These are phyloP conservation scores for Penicillium longicatenatum DNA, from an alignment of 495 filamentous ascomycete species.

Conservation along the genomic window DNA sequence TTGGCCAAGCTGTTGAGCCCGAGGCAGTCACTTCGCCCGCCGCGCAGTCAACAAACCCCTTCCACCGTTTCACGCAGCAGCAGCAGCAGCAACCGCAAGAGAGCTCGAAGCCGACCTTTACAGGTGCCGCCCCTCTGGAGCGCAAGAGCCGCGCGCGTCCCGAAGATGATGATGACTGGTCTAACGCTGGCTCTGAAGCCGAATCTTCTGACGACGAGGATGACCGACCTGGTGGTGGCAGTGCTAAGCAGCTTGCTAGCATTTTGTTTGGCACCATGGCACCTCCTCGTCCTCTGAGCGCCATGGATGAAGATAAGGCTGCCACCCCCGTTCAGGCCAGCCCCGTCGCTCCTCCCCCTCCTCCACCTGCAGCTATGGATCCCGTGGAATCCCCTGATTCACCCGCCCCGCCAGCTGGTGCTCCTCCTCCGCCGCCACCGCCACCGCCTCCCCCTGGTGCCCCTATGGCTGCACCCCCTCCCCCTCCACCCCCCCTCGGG, in stretches of 20 bases:
- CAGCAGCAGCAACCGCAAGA: conserved; percentile 17
- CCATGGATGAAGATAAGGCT: conserved; percentile 66
- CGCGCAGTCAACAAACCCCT: conserved; percentile 83
- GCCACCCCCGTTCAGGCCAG: conserved; percentile 41
- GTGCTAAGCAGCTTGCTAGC: conserved; percentile 87
- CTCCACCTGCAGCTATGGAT: conserved; percentile 32
- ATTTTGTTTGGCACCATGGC: conserved; percentile 98
- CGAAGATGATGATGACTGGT: conserved; percentile 90
- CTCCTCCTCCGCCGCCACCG: conserved; percentile 28
- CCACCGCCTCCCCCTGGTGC: conserved; percentile 33
- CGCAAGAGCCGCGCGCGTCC: conserved; percentile 58
- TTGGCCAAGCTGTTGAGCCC: conserved; percentile 45
- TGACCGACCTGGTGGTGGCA: conserved; percentile 72
- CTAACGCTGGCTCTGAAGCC: conserved; percentile 75
- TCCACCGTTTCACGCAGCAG: conserved; percentile 77
- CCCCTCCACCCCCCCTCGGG: conserved; percentile 36
- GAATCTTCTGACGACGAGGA: conserved; percentile 70
- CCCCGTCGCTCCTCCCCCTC: conserved; percentile 30
- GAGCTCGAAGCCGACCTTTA: conserved; percentile 35
- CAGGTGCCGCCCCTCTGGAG: conserved; percentile 39
- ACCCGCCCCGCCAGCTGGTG: conserved; percentile 46
- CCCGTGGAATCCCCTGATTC: conserved; percentile 42
- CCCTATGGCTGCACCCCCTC: conserved; percentile 27
- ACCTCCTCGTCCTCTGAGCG: conserved; percentile 84
- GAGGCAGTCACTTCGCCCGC: conserved; percentile 27